Evolutionary conservation across 2,329 filamentous ascomycete genomes (phyloP), one percentile per base, ranked within the genome.

Genomic region (Fusarium nisikadoi): DNA sequence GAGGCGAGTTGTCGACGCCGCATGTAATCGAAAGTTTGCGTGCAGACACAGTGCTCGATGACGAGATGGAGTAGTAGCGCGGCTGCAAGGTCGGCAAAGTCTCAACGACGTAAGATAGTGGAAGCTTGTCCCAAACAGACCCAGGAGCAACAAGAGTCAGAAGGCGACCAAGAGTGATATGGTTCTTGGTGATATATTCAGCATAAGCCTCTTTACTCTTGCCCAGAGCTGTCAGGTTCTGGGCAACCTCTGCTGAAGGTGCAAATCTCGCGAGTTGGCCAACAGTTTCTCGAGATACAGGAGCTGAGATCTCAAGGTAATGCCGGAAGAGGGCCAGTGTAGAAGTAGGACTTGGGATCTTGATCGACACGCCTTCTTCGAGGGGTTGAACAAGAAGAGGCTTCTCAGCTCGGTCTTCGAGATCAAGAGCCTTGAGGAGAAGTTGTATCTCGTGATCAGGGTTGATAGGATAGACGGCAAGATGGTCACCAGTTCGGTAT

Each of bases 41-140:
- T 10, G 75, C 68, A 10, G 72, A 75, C 10, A 78, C 71, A 31
- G 83, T 80, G 19, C 81, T 83, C 12, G 88, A 90, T 2, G 87
- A 90, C 0, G 88, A 90, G 65, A 91, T 90, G 11, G 86, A 89
- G 77, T 91, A 91, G 68, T 89, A 88, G 8, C 89, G 87, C 14
- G 89, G 83, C 17, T 87, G 69, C 13, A 75, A 47, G 0, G 84
- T 83, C 2, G 87, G 86, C 2, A 91, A 83, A 75, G 87, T 87
- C 55, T 86, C 84, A 11, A 92, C 81, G 76, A 90, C 88, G 52
- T 86, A 84, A 3, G 85, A 83, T 8, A 92, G 81, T 0, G 78
- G 76, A 11, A 80, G 31, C 2, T 69, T 55, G 3, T 62, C 53
- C 77, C 78, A 80, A 9, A 65, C 29, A 8, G 27, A 23, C 13